Conservation (phyloP, 1,139 yeast genomes). For the Candida dubliniensis region DNA sequence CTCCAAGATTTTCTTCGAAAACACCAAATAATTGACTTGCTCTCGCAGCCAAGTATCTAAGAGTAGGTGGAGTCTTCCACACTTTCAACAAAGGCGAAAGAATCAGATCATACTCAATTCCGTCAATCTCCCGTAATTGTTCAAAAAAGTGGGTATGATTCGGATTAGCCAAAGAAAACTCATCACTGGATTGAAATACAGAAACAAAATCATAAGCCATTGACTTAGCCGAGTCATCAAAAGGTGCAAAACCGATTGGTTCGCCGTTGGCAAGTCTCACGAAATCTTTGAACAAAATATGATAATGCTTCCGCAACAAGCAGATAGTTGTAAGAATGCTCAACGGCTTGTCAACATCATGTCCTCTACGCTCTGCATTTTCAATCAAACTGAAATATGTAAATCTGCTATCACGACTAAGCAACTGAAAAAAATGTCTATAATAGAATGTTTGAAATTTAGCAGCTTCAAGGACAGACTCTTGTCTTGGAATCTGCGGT, state of each 20-base stretch:
- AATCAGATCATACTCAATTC: conserved; percentile 15
- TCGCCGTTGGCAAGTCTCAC: conserved; percentile 46
- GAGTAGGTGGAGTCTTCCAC: conserved; percentile 58
- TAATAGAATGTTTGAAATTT: conserved; percentile 61
- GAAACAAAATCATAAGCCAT: conserved; percentile 8
- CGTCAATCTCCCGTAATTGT: conserved; percentile 15
- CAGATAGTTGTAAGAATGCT: conserved; percentile 35
- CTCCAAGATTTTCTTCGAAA: conserved; percentile 34
- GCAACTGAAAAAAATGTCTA: conserved; percentile 38
- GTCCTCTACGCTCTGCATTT: conserved; percentile 45
- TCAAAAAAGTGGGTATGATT: conserved; percentile 7
- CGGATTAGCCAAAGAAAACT: conserved; percentile 7
- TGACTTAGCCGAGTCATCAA: conserved; percentile 24
- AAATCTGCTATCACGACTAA: conserved; percentile 26
- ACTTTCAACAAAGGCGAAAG: conserved; percentile 21
- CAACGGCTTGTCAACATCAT: conserved; percentile 52
- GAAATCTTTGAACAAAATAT: conserved; percentile 44
- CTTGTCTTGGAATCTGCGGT: conserved; percentile 44
- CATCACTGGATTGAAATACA: conserved; percentile 9
- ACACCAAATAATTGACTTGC: conserved; percentile 48
- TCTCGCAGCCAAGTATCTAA: conserved; percentile 57
- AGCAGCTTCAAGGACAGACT: conserved; percentile 48
- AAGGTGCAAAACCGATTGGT: conserved; percentile 40
- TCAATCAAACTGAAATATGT: conserved; percentile 38
- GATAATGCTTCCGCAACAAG: conserved; percentile 34